These are phyloP conservation scores for Fusarium miscanthi DNA, from an alignment of 2,329 filamentous ascomycete genomes.

Conservation along the genomic window DNA sequence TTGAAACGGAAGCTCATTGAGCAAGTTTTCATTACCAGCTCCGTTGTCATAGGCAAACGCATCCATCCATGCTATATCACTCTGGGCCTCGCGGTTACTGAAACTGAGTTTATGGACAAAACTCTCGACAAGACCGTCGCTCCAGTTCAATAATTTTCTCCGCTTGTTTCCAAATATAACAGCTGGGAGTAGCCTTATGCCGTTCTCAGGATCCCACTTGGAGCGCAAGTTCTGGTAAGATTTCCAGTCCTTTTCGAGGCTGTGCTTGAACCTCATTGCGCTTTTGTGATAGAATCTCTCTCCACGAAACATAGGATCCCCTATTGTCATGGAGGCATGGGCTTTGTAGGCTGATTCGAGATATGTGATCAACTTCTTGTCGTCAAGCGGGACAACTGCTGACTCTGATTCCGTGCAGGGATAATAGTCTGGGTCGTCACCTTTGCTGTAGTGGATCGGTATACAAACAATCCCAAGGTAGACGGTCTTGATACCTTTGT, in stretches of 20 bases:
- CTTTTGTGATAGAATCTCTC: not conserved
- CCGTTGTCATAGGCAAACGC: not conserved
- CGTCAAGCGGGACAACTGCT: conserved; percentile 1
- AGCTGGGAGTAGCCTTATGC: not conserved
- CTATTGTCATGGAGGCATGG: not conserved
- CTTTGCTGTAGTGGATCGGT: not conserved
- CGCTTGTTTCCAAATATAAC: conserved; percentile 2
- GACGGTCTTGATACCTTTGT: not conserved
- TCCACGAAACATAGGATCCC: not conserved
- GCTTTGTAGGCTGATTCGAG: not conserved
- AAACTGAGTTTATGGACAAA: not conserved
- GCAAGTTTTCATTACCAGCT: not conserved
- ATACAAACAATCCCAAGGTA: not conserved
- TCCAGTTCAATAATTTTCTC: not conserved
- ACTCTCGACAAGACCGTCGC: not conserved
- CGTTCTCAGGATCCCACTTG: not conserved
- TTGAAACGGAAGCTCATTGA: not conserved
- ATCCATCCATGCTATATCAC: not conserved
- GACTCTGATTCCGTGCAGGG: not conserved
- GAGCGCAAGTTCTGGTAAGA: not conserved
- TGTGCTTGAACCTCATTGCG: not conserved
- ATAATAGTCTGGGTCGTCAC: not conserved
- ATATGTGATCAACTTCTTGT: not conserved
- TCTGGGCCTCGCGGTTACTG: not conserved
- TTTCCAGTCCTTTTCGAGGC: not conserved